A percentile compares a stretch with the other conserved stretches of the same genome.
Conservation (phyloP, 208 protist species). For the Wallacemonas rigidus region DNA sequence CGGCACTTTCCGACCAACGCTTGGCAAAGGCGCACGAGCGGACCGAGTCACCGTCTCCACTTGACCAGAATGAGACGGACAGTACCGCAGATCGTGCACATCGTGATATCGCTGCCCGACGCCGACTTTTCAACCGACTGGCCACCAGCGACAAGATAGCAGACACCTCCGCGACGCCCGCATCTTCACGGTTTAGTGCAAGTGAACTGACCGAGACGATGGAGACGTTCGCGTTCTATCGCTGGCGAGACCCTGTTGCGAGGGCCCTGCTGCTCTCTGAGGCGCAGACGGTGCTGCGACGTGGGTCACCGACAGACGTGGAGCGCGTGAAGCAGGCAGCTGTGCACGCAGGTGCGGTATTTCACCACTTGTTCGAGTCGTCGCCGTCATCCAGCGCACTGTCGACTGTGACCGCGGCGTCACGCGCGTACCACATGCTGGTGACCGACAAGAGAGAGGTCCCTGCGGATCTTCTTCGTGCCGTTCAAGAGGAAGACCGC, state of each 20-base stretch:
- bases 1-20: neutral
- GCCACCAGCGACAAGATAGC: neutral
- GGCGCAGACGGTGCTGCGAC: neutral
- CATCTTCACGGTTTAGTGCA: slow-evolving; percentile 12
- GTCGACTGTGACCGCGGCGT: slow-evolving; percentile 3
- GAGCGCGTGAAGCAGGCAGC: slow-evolving; percentile 8
- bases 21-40: neutral
- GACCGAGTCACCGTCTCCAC: neutral
- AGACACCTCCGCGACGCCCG: neutral
- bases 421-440: slow-evolving; percentile 27
- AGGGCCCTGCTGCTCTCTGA: neutral
- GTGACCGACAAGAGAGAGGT: slow-evolving; percentile 15
- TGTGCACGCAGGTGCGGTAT: neutral
- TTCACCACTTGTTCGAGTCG: neutral
- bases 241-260: slow-evolving; percentile 13
- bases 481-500: slow-evolving; percentile 22
- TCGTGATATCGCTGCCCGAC: neutral
- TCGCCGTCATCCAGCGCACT: neutral
- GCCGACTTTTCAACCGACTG: neutral
- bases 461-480: slow-evolving; percentile 33
- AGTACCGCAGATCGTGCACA: neutral
- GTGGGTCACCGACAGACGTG: neutral
- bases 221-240: neutral
- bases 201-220: slow-evolving; percentile 4
- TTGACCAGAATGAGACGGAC: neutral